Conservation (phyloP, 2,329 filamentous ascomycete genomes). For the Hypoxylon sp. region DNA sequence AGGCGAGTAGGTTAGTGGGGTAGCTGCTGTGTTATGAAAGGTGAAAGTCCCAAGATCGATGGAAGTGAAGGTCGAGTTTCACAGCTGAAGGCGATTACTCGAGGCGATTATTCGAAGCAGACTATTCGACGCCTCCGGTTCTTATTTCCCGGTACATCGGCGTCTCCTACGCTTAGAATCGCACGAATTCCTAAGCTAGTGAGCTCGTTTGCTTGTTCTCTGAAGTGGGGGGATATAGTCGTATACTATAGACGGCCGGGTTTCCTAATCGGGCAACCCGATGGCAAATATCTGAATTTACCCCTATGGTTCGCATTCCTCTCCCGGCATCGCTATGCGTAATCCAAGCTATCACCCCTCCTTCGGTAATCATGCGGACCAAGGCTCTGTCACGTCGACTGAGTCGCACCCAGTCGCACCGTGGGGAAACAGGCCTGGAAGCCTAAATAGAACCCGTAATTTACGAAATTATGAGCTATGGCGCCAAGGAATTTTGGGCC, state of each 20-base stretch:
- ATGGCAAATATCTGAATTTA: conserved; percentile 45
- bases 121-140: conserved; percentile 24
- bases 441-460: conserved; percentile 32
- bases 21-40: not conserved
- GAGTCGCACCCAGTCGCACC: conserved; percentile 35
- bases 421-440: conserved; percentile 39
- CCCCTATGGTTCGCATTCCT: conserved; percentile 34
- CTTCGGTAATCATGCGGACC: conserved; percentile 42
- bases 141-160: conserved; percentile 30
- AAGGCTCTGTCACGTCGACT: conserved; percentile 22
- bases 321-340: conserved; percentile 39
- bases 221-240: conserved; percentile 32
- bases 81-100: conserved; percentile 7
- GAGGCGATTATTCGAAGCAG: conserved; percentile 8
- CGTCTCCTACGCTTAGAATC: not conserved
- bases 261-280: conserved; percentile 48
- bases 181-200: conserved; percentile 11
- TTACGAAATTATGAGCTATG: conserved; percentile 33
- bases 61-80: conserved; percentile 2
- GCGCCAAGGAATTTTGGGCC: conserved; percentile 39
- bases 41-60: not conserved
- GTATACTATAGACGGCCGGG: conserved; percentile 38
- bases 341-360: conserved; percentile 34
- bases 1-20: not conserved
- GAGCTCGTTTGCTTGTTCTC: conserved; percentile 12